Percentiles rank a stretch among this genome's conserved stretches.
Conservation (phyloP, 225 moss, liverwort and hornwort species). For the Marchantia paleacea region DNA sequence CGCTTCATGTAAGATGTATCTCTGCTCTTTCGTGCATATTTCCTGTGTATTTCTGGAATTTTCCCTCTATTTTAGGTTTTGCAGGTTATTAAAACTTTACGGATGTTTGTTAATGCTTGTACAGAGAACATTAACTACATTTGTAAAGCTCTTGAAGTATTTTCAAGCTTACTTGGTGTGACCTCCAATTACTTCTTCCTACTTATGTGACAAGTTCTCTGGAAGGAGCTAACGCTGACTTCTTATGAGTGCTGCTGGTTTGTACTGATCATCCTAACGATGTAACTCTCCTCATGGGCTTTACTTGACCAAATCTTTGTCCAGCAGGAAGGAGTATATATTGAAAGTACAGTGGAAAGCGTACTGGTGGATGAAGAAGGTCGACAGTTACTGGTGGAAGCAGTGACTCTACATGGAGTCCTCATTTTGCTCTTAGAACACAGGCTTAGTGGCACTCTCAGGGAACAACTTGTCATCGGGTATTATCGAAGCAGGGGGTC, state of each 20-base stretch:
- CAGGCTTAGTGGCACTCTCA: slow-evolving; percentile 62
- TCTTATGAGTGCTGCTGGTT: not conserved
- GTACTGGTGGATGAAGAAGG: slow-evolving; percentile 94
- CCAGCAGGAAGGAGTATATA: slow-evolving; percentile 56
- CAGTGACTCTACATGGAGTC: slow-evolving; percentile 73
- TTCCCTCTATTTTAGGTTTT: no score
- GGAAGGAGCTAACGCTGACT: no score
- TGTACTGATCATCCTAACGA: not conserved
- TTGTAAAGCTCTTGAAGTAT: no score
- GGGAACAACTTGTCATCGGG: slow-evolving; percentile 88
- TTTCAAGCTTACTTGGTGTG: no score
- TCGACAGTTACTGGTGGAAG: slow-evolving; percentile 87
- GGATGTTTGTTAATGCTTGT: no score
- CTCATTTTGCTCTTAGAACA: slow-evolving; percentile 87
- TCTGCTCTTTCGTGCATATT: no score
- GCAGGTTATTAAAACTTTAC: no score
- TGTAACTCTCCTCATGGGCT: not conserved
- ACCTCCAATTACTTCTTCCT: not conserved
- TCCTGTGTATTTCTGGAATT: no score
- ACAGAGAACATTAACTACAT: no score
- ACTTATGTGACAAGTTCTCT: not conserved
- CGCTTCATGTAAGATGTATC: no score
- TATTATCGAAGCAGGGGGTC: slow-evolving; percentile 75
- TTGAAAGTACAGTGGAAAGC: slow-evolving; percentile 82
- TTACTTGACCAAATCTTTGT: not conserved